Base-by-base conservation (phyloP, 305 asterid genomes). In the Petunia hybrid region DNA sequence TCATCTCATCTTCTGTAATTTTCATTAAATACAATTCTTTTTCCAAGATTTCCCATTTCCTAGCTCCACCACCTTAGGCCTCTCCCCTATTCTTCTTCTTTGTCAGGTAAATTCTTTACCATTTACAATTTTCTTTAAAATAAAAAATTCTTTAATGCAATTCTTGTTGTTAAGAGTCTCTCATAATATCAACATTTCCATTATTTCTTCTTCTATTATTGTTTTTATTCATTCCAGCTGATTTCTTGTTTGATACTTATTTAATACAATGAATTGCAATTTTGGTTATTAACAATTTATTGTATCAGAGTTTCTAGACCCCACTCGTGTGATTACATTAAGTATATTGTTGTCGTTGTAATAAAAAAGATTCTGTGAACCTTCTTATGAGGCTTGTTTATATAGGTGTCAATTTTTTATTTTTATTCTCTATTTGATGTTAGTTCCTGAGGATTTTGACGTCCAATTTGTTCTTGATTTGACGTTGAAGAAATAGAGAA, bases 11-110 rank as follows among this genome's bases (percentile, higher is more conserved):
- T 78, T 78, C 60, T 74, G 4, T 8, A 40, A 40, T 55, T 71
- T 71, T 67, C 70, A 42, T 53, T 65, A 74, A 55, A 57, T 57
- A 79, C 57, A 39, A 38, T 39, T 69, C 70, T 61, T 22, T 22
- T 22, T 22, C 31, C 35, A 41, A 64, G 31, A 8, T 46, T 14
- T 67, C 60, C 42, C n/a, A 40, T 14, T 71, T 57, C 16, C n/a
- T 55, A n/a, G 55, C 61, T 45, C 69, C 6, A 5, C 12, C 36
- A 8, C 22, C 40, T 8, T 38, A 45, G 56, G 9, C 14, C 45
- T 13, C 45, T 36, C 42, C 45, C 55, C 59, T 51, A 62, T 57
- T 39, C 60, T 14, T n/a, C 51, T 66, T 39, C 78, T 61, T 22
- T 4, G 4, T 74, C 71, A 62, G 65, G 68, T 39, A 69, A 77